Percentiles rank a stretch among this genome's conserved stretches.
Conservation (phyloP, 495 filamentous ascomycete genomes). For the Tuber brumale region DNA sequence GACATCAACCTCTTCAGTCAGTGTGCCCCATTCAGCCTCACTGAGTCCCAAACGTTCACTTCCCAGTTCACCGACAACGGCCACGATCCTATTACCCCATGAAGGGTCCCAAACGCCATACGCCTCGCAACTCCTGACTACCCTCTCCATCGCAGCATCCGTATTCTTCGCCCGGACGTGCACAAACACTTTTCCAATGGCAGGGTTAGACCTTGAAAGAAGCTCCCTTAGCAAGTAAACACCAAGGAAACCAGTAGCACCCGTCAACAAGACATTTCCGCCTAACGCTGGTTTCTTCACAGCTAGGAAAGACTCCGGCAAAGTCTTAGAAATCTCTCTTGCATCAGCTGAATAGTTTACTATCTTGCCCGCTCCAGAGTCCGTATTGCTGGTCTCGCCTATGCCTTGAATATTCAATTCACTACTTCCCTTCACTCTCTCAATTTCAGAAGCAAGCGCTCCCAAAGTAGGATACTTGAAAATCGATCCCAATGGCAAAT, state of each 20-base stretch:
- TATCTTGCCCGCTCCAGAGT: conserved; percentile 41
- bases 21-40: conserved; percentile 54
- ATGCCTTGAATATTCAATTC: conserved; percentile 39
- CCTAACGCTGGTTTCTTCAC: conserved; percentile 30
- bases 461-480: conserved; percentile 69
- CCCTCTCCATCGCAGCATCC: conserved; percentile 48
- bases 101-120: conserved; percentile 74
- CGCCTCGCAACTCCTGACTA: conserved; percentile 53
- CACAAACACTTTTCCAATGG: conserved; percentile 58
- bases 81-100: conserved; percentile 60
- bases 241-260: conserved; percentile 87
- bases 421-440: conserved; percentile 50
- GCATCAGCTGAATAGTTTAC: conserved; percentile 65
- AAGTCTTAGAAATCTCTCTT: conserved; percentile 49
- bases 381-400: conserved; percentile 30
- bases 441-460: conserved; percentile 68
- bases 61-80: conserved; percentile 66
- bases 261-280: conserved; percentile 72
- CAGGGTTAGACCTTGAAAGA: conserved; percentile 53
- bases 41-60: conserved; percentile 65
- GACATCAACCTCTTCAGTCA: conserved; percentile 63
- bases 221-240: conserved; percentile 72
- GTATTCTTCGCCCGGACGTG: conserved; percentile 64
- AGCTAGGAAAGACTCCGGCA: conserved; percentile 47
- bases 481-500: conserved; percentile 69